Evolutionary conservation across 768 basidiomycete genomes (phyloP).

Genomic region (Amanita molliuscula): DNA sequence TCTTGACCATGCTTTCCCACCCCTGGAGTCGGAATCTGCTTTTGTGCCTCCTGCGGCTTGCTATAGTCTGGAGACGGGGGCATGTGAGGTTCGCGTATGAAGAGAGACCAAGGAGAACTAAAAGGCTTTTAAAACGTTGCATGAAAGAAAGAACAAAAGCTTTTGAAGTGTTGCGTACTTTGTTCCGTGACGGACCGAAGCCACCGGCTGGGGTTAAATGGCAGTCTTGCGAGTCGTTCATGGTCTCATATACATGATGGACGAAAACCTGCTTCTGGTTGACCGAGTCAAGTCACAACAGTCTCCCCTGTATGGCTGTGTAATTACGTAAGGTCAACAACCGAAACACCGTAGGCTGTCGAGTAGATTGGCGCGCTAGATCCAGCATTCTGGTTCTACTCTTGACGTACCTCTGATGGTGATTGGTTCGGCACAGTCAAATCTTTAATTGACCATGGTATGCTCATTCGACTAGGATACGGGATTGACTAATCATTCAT

Average conservation of each 20-base stretch:
- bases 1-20: neutral
- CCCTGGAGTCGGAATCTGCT: neutral
- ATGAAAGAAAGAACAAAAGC: neutral
- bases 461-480: neutral
- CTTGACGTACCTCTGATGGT: slow-evolving; percentile 83
- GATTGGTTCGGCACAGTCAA: slow-evolving; percentile 87
- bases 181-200: neutral
- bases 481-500: neutral
- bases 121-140: neutral
- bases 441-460: slow-evolving; percentile 46
- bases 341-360: slow-evolving; percentile 77
- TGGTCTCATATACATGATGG: neutral
- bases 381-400: slow-evolving; percentile 73
- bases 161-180: neutral
- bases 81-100: neutral
- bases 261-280: too few relatives aligned
- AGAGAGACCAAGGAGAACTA: neutral
- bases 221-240: neutral
- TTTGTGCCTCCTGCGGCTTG: neutral
- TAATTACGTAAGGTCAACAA: slow-evolving; percentile 43
- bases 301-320: neutral
- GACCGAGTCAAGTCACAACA: neutral
- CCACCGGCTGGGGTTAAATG: neutral
- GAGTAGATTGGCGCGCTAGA: slow-evolving; percentile 68
- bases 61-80: neutral